A percentile compares a stretch with the other conserved stretches of the same genome.
phyloP scores from a whole-genome alignment of 148 eudicot genomes.

The Diospyros kaki region DNA sequence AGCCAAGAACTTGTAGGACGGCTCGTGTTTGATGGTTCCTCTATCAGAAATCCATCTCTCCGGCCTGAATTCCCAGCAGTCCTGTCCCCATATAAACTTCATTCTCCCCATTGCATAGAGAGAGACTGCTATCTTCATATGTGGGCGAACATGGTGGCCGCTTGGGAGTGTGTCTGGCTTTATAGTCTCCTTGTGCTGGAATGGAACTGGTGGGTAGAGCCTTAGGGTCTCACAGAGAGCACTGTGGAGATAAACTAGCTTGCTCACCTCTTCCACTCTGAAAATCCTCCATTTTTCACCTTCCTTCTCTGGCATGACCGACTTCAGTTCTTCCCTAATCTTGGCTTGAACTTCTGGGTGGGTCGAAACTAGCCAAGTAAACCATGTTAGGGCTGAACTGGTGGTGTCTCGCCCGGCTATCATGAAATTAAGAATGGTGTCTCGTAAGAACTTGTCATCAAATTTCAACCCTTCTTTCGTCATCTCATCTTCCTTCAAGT shows the following conservation, averaged over 20 bases:
- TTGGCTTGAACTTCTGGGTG: constrained; percentile 4
- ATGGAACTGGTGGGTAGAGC: constrained; percentile 10
- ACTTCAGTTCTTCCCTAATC: constrained; percentile 10
- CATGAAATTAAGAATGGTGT: constrained; percentile 3
- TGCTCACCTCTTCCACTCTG: neutral
- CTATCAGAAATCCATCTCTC: constrained; percentile 10
- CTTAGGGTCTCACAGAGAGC: constrained; percentile 12
- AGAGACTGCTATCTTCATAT: neutral
- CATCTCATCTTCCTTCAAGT: constrained; percentile 18
- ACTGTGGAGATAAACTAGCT: constrained; percentile 14
- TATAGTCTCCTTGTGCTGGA: constrained; percentile 5
- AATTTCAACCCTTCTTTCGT: neutral
- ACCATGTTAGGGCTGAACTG: constrained; percentile 13
- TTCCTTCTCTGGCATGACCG: neutral
- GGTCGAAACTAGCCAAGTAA: constrained; percentile 10
- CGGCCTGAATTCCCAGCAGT: constrained; percentile 16
- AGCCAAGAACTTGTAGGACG: constrained; percentile 7
- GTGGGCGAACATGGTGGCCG: neutral
- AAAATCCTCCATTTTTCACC: neutral
- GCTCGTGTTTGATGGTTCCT: constrained; percentile 16
- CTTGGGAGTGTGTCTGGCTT: constrained; percentile 13
- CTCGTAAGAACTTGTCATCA: constrained; percentile 33
- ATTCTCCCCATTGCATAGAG: constrained; percentile 13
- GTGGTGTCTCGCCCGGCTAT: constrained; percentile 12
- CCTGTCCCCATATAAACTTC: constrained; percentile 17